A percentile compares a stretch with the other conserved stretches of the same genome.
Evolutionary conservation across 2,329 filamentous ascomycete species (phyloP).

Genomic region (Blumeriella jaapii): DNA sequence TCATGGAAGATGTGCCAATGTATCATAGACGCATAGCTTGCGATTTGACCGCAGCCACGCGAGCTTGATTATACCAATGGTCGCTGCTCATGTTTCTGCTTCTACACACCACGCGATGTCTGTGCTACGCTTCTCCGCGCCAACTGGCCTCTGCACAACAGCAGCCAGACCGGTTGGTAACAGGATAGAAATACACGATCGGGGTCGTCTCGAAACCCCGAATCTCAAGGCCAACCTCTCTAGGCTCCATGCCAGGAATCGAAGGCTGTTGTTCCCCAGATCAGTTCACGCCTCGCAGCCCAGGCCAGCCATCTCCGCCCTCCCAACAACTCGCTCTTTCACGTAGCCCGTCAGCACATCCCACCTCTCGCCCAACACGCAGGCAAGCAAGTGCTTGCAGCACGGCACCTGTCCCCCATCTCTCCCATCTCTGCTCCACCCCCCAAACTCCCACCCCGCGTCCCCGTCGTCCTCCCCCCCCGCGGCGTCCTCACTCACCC

Average conservation of each 20-base stretch:
- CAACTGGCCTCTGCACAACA: too few relatives aligned
- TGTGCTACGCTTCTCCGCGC: too few relatives aligned
- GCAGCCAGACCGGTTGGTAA: too few relatives aligned
- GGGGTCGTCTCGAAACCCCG: too few relatives aligned
- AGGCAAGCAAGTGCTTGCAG: slow-evolving; percentile 88
- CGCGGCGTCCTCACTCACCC: too few relatives aligned
- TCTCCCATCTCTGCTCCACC: slow-evolving; percentile 29
- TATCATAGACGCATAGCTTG: slow-evolving; percentile 27
- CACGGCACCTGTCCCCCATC: slow-evolving; percentile 35
- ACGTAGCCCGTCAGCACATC: slow-evolving; percentile 44
- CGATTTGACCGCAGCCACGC: slow-evolving; percentile 19
- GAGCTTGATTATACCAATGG: slow-evolving; percentile 7
- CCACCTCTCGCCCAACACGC: slow-evolving; percentile 61
- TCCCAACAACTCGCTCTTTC: slow-evolving; percentile 40
- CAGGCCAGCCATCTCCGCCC: slow-evolving; percentile 64
- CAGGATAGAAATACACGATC: too few relatives aligned
- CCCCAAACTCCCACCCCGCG: slow-evolving; percentile 33
- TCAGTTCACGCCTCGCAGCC: slow-evolving; percentile 20
- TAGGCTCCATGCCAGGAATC: too few relatives aligned
- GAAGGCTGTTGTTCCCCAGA: neutral
- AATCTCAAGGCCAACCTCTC: too few relatives aligned
- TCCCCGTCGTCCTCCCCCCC: slow-evolving; percentile 9
- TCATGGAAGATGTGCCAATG: slow-evolving; percentile 22
- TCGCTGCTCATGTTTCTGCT: neutral
- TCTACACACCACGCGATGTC: too few relatives aligned